These are phyloP conservation scores for Rhynchospora tenuis DNA, from an alignment of 176 grass and related monocot genomes.

Conservation along the genomic window DNA sequence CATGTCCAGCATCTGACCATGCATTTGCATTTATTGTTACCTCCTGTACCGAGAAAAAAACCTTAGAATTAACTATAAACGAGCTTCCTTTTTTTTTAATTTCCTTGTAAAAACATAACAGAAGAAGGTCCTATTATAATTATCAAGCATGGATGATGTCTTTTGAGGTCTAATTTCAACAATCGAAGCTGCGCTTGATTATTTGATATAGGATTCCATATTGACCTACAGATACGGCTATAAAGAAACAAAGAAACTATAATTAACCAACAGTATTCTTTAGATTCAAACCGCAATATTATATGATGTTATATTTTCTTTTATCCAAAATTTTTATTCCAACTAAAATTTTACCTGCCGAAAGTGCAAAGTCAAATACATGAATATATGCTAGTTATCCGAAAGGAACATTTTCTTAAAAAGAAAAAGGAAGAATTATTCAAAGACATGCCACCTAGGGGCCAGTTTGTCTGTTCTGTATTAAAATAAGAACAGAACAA, in stretches of 20 bases:
- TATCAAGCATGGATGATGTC: neutral
- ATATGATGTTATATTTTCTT: neutral
- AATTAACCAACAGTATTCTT: neutral
- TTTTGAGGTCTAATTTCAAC: neutral
- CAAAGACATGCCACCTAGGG: neutral
- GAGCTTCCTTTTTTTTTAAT: neutral
- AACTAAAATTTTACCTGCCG: neutral
- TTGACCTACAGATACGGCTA: neutral
- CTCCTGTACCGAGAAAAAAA: slow-evolving; percentile 25
- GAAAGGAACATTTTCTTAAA: neutral
- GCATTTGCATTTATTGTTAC: slow-evolving; percentile 55
- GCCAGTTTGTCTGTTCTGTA: neutral
- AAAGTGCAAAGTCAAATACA: neutral
- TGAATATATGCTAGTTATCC: neutral
- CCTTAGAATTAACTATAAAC: neutral
- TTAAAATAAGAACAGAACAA: neutral
- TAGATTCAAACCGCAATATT: neutral
- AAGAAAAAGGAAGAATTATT: slow-evolving; percentile 9
- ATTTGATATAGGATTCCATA: neutral
- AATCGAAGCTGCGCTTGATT: neutral
- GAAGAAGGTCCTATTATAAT: neutral
- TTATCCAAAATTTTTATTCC: neutral
- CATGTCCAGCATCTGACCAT: slow-evolving; percentile 77
- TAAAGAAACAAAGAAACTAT: neutral
- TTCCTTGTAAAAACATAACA: neutral